Percentiles rank a stretch among this genome's conserved stretches.
phyloP scores from a whole-genome alignment of 352 stramenopile genomes.

The Phytophthora litchii region DNA sequence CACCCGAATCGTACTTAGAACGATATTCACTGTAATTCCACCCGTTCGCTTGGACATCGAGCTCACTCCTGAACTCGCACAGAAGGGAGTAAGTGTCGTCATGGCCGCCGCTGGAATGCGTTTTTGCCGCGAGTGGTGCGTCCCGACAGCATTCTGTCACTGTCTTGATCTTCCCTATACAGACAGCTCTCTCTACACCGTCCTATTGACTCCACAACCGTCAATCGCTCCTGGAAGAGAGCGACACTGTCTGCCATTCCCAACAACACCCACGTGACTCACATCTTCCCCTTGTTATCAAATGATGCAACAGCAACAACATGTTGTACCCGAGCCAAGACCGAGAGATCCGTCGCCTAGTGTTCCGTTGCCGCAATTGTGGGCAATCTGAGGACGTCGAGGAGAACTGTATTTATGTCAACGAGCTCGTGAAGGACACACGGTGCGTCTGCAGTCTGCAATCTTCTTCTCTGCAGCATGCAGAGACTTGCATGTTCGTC shows the following conservation, averaged over 20 bases:
- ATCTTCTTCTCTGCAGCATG: neutral
- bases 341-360: conserved; percentile 81
- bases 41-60: conserved; percentile 16
- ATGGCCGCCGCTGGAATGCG: conserved; percentile 87
- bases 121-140: conserved; percentile 89
- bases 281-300: neutral
- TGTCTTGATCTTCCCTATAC: neutral
- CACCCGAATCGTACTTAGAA: conserved; percentile 24
- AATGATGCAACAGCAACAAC: conserved; percentile 75
- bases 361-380: conserved; percentile 89
- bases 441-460: conserved; percentile 45
- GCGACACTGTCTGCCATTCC: neutral
- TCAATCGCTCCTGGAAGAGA: neutral
- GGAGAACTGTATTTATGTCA: conserved; percentile 93
- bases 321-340: conserved; percentile 92
- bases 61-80: conserved; percentile 27
- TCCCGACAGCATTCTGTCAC: conserved; percentile 1
- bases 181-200: neutral
- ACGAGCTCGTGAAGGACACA: conserved; percentile 90
- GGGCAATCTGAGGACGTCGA: conserved; percentile 87
- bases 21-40: neutral
- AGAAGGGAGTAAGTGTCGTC: conserved; percentile 14
- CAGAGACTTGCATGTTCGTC: neutral
- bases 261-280: conserved; percentile 7
- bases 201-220: neutral